Evolutionary conservation across 257 asterid species (phyloP), one percentile per base, ranked within the genome.

Genomic region (Echium plantagineum): DNA sequence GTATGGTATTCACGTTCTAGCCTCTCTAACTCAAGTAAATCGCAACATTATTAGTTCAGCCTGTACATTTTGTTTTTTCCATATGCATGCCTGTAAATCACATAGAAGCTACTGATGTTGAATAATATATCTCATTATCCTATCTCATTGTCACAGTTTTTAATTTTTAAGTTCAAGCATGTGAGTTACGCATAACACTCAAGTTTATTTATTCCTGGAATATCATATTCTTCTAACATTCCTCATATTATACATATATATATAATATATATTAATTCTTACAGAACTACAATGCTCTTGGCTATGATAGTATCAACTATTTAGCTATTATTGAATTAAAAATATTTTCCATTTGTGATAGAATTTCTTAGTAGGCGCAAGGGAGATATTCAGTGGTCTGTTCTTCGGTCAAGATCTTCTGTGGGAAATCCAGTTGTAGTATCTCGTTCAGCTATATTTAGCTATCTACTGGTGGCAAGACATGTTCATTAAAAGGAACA

Each of bases 1-100:
- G 94, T 87, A 69, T 21, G 26, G 17, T 56, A 22, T 28, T 56
- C 16, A 56, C 35, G 16, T 56, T 31, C 31, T 22, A 56, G 35
- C 57, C 17, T 12, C 16, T 7, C 22, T 5, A 21, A 55, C 6
- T 20, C 26, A 30, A 16, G 59, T 21, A 20, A 16, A 20, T 35
- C 9, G 46, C 7, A 22, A 3, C 12, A 56, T 12, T 30, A 5
- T 2, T 18, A 52, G 57, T 21, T 52, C 57, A 52, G 9, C 7
- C 10, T 2, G 48, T 10, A 42, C 4, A 42, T 42, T 2, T 10
- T 42, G 17, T 42, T 10, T 42, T 9, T 42, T 42, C 12, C 49
- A 42, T 42, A 42, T 42, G 16, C 49, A 7, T 35, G 49, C 15
- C 49, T 42, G 15, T 42, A 42, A 42, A 42, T 12, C 15, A 10